phyloP scores from a whole-genome alignment of 495 filamentous ascomycete genomes.

The Usnea hakonensis region DNA sequence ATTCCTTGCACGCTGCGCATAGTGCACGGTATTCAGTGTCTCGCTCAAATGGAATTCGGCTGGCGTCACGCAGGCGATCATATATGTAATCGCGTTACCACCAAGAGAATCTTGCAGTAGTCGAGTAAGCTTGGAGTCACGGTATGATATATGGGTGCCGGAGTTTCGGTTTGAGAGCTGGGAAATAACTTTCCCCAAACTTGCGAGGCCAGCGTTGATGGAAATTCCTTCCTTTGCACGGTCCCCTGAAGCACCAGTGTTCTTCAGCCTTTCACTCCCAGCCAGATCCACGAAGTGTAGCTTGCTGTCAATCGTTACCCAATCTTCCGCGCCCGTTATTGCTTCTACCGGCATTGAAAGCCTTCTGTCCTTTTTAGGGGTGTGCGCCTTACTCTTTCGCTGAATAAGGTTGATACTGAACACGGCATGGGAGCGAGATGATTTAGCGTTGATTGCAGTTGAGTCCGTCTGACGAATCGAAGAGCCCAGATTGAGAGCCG shows the following conservation, averaged over 20 bases:
- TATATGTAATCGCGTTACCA: constrained; percentile 96
- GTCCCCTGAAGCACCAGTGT: constrained; percentile 91
- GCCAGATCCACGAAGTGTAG: constrained; percentile 98
- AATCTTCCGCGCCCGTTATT: constrained; percentile 58
- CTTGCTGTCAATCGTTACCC: constrained; percentile 92
- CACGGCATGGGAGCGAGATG: constrained; percentile 96
- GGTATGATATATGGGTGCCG: constrained; percentile 92
- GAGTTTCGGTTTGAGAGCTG: constrained; percentile 86
- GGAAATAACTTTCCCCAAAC: constrained; percentile 95
- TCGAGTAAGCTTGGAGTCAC: constrained; percentile 91
- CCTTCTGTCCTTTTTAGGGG: constrained; percentile 65
- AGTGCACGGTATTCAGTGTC: constrained; percentile 93
- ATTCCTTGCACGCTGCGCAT: constrained; percentile 89
- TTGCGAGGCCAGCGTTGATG: constrained; percentile 94
- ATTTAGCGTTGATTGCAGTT: constrained; percentile 97
- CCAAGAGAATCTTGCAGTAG: constrained; percentile 97
- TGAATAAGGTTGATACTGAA: constrained; percentile 94
- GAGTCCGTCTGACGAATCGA: constrained; percentile 94
- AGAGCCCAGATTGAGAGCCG: constrained; percentile 83
- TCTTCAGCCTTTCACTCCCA: constrained; percentile 94
- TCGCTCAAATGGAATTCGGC: constrained; percentile 97
- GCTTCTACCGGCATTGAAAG: constrained; percentile 83
- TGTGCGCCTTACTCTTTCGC: constrained; percentile 57
- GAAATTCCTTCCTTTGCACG: constrained; percentile 95
- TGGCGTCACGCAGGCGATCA: constrained; percentile 97